Evolutionary conservation across 2,329 filamentous ascomycete species (phyloP), one percentile per base, ranked within the genome.

Genomic region (Botrytis pseudocinerea): DNA sequence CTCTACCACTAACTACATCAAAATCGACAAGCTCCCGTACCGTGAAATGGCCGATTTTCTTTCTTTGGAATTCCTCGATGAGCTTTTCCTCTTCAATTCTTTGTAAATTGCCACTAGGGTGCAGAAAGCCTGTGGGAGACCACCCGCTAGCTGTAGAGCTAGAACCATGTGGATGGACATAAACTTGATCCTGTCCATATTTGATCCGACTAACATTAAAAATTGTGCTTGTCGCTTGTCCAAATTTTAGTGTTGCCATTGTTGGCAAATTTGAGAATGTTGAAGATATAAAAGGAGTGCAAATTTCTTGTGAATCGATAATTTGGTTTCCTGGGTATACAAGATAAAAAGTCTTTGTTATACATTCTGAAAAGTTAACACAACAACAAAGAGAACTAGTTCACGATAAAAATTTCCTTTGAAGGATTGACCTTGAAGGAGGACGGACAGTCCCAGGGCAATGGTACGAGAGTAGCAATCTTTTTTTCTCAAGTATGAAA

Each of bases 1-100:
- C 7, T 68, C 70, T 66, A 32, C 61, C 25, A n/a, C 57, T 59
- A 22, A 42, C 22, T 35, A 72, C 22, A 60, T 72, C 70, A 16
- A 72, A 57, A 46, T 72, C 70, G 38, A 68, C 48, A 46, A 72
- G 61, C 20, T 72, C 70, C 12, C 70, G 61, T 44, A 68, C 25
- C 7, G 62, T 59, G 20, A 35, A 72, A 9, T 28, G 1, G 22
- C 4, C 20, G 8, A 68, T 48, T 22, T 9, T 12, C 3, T 10
- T 2, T 14, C 18, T 51, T 68, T 72, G 70, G 28, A 68, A 68
- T 1, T 44, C n/a, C n/a, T 72, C 70, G 12, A 72, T 16, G 6
- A 20, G 42, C 22, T 59, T 32, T 25, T 71, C 69, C 18, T 71
- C 35, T 35, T 54, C 12, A 4, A 65, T 38, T 5, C 14, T 32